phyloP scores from a whole-genome alignment of 768 basidiomycete species.

The Kwoniella dejecticola region DNA sequence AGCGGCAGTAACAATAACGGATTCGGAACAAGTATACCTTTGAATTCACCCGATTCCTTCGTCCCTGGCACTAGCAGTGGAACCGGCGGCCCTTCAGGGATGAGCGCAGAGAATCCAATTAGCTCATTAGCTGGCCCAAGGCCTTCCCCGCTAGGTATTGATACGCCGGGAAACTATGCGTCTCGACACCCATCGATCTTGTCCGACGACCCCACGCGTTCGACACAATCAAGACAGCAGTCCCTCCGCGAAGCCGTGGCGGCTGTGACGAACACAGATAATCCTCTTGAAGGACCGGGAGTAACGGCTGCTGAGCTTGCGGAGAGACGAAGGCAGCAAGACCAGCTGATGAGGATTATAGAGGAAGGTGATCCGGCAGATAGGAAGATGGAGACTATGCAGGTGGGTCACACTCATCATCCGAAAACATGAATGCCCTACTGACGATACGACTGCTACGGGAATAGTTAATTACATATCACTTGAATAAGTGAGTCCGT shows the following conservation, averaged over 20 bases:
- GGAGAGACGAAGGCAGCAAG: conserved; percentile 22
- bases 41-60: too few relatives aligned
- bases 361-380: conserved; percentile 19
- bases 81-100: background rate
- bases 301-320: conserved; percentile 30
- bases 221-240: background rate
- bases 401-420: conserved; percentile 19
- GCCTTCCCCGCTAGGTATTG: background rate
- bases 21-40: conserved; percentile 11
- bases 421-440: background rate
- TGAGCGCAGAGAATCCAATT: conserved; percentile 8
- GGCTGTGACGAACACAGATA: conserved; percentile 17
- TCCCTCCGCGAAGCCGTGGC: conserved; percentile 16
- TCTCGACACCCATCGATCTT: conserved; percentile 1
- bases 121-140: conserved; percentile 13
- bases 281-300: conserved; percentile 22
- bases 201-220: background rate
- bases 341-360: conserved; percentile 22
- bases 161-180: conserved; percentile 9
- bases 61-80: too few relatives aligned
- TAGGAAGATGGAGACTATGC: conserved; percentile 36
- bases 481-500: conserved; percentile 72
- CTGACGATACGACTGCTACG: background rate
- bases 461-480: conserved; percentile 67
- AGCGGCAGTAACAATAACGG: background rate